Conservation (phyloP, 1,284 basidiomycete species). For the Sanghuangporus sanghuang region DNA sequence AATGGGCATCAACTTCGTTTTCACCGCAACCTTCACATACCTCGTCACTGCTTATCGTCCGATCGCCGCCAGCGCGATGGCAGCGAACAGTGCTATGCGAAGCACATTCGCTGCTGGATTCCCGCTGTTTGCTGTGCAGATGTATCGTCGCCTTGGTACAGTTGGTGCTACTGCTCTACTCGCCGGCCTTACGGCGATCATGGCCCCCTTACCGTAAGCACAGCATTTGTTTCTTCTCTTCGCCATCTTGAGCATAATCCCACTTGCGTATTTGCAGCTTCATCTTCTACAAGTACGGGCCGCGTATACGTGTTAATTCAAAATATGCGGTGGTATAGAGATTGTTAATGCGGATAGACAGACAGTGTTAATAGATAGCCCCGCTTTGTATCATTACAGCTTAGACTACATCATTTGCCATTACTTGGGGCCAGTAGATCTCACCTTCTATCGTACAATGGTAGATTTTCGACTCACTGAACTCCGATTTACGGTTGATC, state of each 20-base stretch:
- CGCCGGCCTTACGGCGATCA: slow-evolving; percentile 61
- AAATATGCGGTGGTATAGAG: slow-evolving; percentile 26
- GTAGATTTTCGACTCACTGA: not conserved
- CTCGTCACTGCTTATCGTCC: slow-evolving; percentile 70
- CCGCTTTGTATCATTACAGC: not conserved
- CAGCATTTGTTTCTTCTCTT: not conserved
- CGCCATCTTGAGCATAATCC: not conserved
- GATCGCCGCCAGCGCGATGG: slow-evolving; percentile 74
- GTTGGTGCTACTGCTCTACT: slow-evolving; percentile 75
- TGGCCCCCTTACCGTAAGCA: slow-evolving; percentile 69
- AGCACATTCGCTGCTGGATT: slow-evolving; percentile 67
- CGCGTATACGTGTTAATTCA: slow-evolving; percentile 33
- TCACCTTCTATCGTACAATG: not conserved
- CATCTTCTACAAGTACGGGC: slow-evolving; percentile 37
- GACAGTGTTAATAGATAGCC: not conserved
- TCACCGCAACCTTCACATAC: slow-evolving; percentile 68
- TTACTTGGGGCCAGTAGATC: not conserved
- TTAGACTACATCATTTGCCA: not conserved
- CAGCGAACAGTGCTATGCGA: slow-evolving; percentile 64
- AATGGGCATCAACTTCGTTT: slow-evolving; percentile 53
- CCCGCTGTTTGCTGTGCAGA: slow-evolving; percentile 60
- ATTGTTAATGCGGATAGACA: not conserved
- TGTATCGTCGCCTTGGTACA: slow-evolving; percentile 58
- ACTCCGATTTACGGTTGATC: not conserved
- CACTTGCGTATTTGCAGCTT: slow-evolving; percentile 25